These are phyloP conservation scores for sunflower (Helianthus annuus) DNA, from an alignment of 129 eudicot species.

Conservation along the genomic window HanXRQr2.0-SUNRISE NC_035435.2:9339216-9339715, in stretches of 20 bases:
- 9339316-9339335: background rate
- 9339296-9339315: background rate
- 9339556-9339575: conserved; percentile 22
- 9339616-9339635: conserved; percentile 73
- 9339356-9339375: background rate
- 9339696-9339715: conserved; percentile 52
- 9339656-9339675: conserved; percentile 89
- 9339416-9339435: background rate
- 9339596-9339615: conserved; percentile 54
- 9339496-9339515: conserved; percentile 55
- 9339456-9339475: conserved; percentile 69
- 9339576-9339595: conserved; percentile 18
- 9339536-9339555: conserved; percentile 30
- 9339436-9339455: conserved; percentile 45
- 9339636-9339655: conserved; percentile 82
- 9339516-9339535: conserved; percentile 38
- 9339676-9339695: conserved; percentile 83
- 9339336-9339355: background rate
- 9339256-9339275: background rate
- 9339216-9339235: conserved; percentile 22
- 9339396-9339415: conserved; percentile 8
- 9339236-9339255: background rate
- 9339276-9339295: conserved; percentile 16
- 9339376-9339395: background rate
- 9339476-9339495: conserved; percentile 71